Evolutionary conservation across 2,329 filamentous ascomycete species (phyloP).

Genomic region (Thelonectria discophora): DNA sequence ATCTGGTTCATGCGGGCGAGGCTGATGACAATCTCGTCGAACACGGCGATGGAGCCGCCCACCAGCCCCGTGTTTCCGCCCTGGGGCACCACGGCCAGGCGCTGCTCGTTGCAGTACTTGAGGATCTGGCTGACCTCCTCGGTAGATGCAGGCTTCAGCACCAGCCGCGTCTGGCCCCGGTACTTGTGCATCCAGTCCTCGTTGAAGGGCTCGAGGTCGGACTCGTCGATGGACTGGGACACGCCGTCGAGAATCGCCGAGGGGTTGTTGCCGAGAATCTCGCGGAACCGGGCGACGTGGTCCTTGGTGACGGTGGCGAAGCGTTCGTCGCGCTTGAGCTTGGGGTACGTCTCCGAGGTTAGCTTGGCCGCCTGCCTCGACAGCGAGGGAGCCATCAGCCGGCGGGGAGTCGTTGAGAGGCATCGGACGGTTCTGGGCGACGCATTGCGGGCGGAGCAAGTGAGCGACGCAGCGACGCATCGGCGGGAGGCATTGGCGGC

Average conservation of each 20-base stretch:
- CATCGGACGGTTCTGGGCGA: conserved; percentile 30
- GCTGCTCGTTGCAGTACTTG: conserved; percentile 93
- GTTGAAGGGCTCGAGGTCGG: conserved; percentile 92
- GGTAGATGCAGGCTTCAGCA: conserved; percentile 84
- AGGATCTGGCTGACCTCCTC: conserved; percentile 91
- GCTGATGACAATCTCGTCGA: conserved; percentile 97
- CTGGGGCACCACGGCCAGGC: conserved; percentile 93
- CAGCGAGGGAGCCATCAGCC: conserved; percentile 39
- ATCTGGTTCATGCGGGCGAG: conserved; percentile 91
- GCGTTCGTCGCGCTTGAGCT: conserved; percentile 79
- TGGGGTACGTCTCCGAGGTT: conserved; percentile 87
- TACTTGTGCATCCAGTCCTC: conserved; percentile 99
- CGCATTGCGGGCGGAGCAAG: conserved; percentile 17
- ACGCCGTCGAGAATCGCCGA: conserved; percentile 88
- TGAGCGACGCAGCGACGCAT: conserved; percentile 15
- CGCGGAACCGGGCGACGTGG: conserved; percentile 84
- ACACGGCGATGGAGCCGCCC: conserved; percentile 94
- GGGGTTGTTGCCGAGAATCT: conserved; percentile 75
- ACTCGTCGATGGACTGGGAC: conserved; percentile 68
- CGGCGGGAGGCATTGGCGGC: conserved; percentile 14
- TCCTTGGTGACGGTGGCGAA: conserved; percentile 79
- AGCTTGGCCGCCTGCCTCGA: conserved; percentile 61
- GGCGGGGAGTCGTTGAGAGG: conserved; percentile 44
- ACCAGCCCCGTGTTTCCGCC: conserved; percentile 97
- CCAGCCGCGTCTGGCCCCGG: conserved; percentile 85